Conservation (phyloP, 768 basidiomycete species). For the Mycena vitilis region DNA sequence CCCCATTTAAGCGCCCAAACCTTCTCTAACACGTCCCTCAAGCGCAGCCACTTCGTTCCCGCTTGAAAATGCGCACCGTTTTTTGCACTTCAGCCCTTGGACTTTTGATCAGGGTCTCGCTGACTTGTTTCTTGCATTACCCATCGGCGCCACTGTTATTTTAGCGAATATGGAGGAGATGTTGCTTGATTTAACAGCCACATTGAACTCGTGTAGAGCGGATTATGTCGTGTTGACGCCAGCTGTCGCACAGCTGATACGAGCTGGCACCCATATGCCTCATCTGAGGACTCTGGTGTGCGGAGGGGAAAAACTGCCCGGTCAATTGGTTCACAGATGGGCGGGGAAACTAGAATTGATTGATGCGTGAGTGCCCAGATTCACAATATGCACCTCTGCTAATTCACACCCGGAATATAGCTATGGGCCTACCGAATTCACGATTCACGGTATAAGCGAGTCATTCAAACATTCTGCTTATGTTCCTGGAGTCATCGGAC, state of each 20-base stretch:
- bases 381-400: not conserved
- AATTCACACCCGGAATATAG: not conserved
- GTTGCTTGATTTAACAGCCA: constrained; percentile 1
- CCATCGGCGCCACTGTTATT: constrained; percentile 6
- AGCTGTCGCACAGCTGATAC: constrained; percentile 2
- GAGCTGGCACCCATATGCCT: constrained; percentile 3
- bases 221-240: constrained; percentile 16
- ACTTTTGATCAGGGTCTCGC: constrained; percentile 20
- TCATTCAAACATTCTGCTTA: constrained; percentile 4
- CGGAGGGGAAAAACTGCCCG: constrained; percentile 6
- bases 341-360: constrained; percentile 8
- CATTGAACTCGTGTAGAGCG: not conserved
- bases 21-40: not conserved
- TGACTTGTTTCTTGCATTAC: constrained; percentile 11
- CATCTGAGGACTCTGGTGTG: constrained; percentile 10
- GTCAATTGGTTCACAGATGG: constrained; percentile 13
- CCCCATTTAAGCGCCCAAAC: too few species aligned
- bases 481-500: constrained; percentile 13
- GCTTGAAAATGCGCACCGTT: constrained; percentile 5
- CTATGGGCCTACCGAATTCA: constrained; percentile 13
- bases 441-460: constrained; percentile 1
- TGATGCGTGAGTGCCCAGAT: constrained; percentile 2
- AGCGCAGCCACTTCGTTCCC: constrained; percentile 12
- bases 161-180: constrained; percentile 16
- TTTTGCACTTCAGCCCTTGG: constrained; percentile 20